Evolutionary conservation across 352 stramenopile species (phyloP), one percentile per base, ranked within the genome.

Genomic region (Globisporangium paddicum): DNA sequence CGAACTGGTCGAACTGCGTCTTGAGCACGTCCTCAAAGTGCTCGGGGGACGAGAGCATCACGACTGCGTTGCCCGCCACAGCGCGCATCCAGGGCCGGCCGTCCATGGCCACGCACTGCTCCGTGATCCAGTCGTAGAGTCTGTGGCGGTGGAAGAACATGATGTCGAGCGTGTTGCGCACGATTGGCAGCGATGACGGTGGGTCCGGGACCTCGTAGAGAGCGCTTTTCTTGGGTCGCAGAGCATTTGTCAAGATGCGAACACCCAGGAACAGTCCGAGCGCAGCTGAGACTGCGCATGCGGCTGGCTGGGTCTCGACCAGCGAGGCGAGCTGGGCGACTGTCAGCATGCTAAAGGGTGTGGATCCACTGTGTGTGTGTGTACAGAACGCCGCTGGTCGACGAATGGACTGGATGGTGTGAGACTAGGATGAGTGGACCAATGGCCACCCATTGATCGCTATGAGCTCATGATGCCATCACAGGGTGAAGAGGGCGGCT

Each of bases 1-100:
- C 67, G 45, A 93, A 93, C 16, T 69, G 60, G 42, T 84, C 62
- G 48, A 86, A 79, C 48, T 89, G 69, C 11, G 42, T 78, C 58
- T 78, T 72, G 44, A 79, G 62, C 16, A 88, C 59, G 50, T 86
- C 71, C 51, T 86, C 73, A 25, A 73, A 71, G 34, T 48, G 55
- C 38, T 73, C 56, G 0, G 58, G 62, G 1, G 73, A 72, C 4
- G 48, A 42, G 48, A 55, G 23, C 0, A 55, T 32, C 18, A 55
- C 3, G 10, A 7, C 28, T 10, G 34, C 16, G n/a, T 40, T 28
- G 48, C 48, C 30, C 1, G 4, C 4, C 9, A 44, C 40, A 9
- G 0, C 3, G 3, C 26, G 9, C 30, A 41, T 23, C 48, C 48
- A 55, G 25, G 48, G 30, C 3, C 8, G n/a, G n/a, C 23, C 14